phyloP scores from a whole-genome alignment of 2,329 filamentous ascomycete species.

The Biscogniauxia sp. region DNA sequence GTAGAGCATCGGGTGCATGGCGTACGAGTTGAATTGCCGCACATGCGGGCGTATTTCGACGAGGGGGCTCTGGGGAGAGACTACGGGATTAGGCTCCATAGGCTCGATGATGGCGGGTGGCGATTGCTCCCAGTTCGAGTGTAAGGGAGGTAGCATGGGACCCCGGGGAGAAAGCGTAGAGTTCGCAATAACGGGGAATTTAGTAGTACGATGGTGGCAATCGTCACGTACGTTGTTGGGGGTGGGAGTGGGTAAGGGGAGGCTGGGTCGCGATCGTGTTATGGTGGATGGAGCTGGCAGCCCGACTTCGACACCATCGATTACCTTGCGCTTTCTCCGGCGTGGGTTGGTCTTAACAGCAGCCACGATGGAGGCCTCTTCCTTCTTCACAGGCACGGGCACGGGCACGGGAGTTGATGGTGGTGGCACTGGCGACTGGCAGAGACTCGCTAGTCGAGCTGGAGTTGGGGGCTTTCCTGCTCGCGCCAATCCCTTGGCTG shows the following conservation, averaged over 20 bases:
- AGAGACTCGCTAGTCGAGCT: slow-evolving; percentile 13
- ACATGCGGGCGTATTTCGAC: slow-evolving; percentile 18
- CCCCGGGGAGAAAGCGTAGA: slow-evolving; percentile 12
- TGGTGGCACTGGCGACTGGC: slow-evolving; percentile 6
- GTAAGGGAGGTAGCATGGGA: slow-evolving; percentile 24
- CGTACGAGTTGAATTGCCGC: slow-evolving; percentile 22
- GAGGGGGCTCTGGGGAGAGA: slow-evolving; percentile 30
- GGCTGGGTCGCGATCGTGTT: slow-evolving; percentile 1
- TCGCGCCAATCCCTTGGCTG: slow-evolving; percentile 22
- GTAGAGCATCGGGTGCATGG: slow-evolving; percentile 27
- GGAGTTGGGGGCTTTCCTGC: slow-evolving; percentile 23
- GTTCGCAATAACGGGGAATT: slow-evolving; percentile 4
- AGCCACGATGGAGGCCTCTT: slow-evolving; percentile 45
- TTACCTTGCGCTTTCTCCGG: slow-evolving; percentile 43
- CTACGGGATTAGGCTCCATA: slow-evolving; percentile 26
- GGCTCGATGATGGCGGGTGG: slow-evolving; percentile 23
- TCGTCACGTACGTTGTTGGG: background rate
- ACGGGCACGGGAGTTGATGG: background rate
- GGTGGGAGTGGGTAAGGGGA: slow-evolving; percentile 6
- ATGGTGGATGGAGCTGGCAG: background rate
- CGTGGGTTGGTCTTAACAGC: slow-evolving; percentile 50
- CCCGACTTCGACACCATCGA: slow-evolving; percentile 17
- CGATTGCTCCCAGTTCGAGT: slow-evolving; percentile 22
- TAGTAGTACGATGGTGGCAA: background rate
- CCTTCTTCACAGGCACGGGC: background rate